Base-by-base conservation (phyloP, 2,329 filamentous ascomycete species). In the Arthrocladium fulminans region DNA sequence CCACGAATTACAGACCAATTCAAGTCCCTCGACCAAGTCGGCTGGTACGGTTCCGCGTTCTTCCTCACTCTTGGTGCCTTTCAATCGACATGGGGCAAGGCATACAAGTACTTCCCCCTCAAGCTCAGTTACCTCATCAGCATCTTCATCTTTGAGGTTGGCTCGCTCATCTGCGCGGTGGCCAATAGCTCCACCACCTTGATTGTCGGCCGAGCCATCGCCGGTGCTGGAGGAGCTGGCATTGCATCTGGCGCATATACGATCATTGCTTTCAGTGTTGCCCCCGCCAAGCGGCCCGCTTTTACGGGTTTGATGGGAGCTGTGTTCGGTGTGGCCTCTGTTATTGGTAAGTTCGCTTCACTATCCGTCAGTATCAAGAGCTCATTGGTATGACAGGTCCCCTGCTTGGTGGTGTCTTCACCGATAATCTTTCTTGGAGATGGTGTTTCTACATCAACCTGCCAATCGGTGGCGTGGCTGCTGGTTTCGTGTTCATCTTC, bases 181-280 rank as follows among this genome's bases (percentile, higher is more conserved):
- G 64, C 68, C 19, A 59, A 57, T 2, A 62, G 57, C 32, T 60
- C 57, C 3, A 57, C 53, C 5, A 61, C 63, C 1, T 51, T 71
- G 20, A 70, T 71, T 44, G 54, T 68, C 15, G 68, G 67, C 1
- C 60, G 69, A 12, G 65, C 65, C 0, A 60, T 69, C 29, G 59
- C 61, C 1, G 67, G 67, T 13, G 32, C 65, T 10, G 67, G 67
- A 17, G 61, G 55, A 7, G 61, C 64, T 1, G 65, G 67, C 9
- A 57, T 66, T 20, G 52, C 58, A 2, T 53, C 55, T 6, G 67
- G 66, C 7, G 53, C 46, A 7, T 68, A 74, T 37, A 61, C 74
- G 22, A 75, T 76, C 51, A 62, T 76, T 15, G 65, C 70, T 3
- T 66, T 66, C 47, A 67, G 66, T 9, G 69, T 74, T 0, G 67